Evolutionary conservation across 2,329 filamentous ascomycete species (phyloP), one percentile per base, ranked within the genome.

Genomic region (Ophiocordyceps sinensis): DNA sequence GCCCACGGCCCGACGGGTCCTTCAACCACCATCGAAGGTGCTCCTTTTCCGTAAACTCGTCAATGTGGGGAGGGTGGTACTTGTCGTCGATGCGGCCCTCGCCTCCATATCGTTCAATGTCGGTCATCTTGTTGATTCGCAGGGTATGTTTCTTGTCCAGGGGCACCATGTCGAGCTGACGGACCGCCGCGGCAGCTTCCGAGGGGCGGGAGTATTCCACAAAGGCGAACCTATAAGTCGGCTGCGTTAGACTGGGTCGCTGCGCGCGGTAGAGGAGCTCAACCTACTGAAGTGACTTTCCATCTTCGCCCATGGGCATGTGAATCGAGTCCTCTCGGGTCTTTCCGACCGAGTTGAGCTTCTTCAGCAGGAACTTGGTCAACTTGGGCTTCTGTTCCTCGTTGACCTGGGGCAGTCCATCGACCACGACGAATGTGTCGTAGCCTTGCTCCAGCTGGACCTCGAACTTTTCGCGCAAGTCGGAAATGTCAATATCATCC

Each of bases 131-230:
- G 78, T 98, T 98, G 53, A 98, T 88, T 48, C 82, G 76, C 53
- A 98, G 77, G 40, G 77, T 94, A 73, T 98, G 88, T 68, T 82
- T 95, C 76, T 93, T 96, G 70, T 98, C 91, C 55, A 98, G 82
- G 36, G 89, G 77, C 6, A 83, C 79, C 54, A 78, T 77, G 63
- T 98, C 80, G 44, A 98, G 81, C 55, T 84, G 78, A 62, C 94
- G 88, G 53, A 88, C 85, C 43, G 89, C 91, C 41, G 85, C 85
- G 43, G 85, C 73, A 26, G 91, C 91, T 68, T 96, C 88, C 57
- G 82, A 85, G 43, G 91, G 73, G 12, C 87, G 87, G 47, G 86
- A 82, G 65, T 89, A 98, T 63, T 98, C 91, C 54, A 98, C 87
- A 59, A 98, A 98, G 44, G 91, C 91, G 58, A 93, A 98, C 49